Evolutionary conservation across 2,329 filamentous ascomycete species (phyloP), one percentile per base, ranked within the genome.

Genomic region (Phoma sp.): DNA sequence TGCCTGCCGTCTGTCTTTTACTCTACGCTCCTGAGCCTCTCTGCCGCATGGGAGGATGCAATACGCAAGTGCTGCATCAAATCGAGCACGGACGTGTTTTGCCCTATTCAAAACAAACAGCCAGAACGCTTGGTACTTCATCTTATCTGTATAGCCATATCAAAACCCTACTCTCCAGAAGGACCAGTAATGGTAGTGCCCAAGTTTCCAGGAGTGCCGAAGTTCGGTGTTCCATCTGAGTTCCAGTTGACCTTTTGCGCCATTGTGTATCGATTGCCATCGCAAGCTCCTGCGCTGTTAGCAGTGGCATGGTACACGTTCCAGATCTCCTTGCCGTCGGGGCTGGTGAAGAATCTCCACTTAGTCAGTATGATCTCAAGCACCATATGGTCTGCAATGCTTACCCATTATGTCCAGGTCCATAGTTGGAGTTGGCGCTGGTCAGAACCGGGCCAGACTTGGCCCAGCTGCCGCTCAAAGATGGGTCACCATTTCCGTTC

Each of bases 221-320:
- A 84, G 62, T 82, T 78, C 2, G 81, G 83, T 1, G 76, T 77
- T 0, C 82, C 82, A 55, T 85, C 77, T 0, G 75, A 69, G 37
- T 83, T 81, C 59, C 77, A 80, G 18, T 78, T 79, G 21, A 86
- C 64, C 20, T 77, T 76, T 65, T 84, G 78, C 0, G 80, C 80
- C 72, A 81, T 81, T 1, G 83, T 82, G 56, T 84, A 85, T 32
- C 84, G 69, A 4, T 76, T 81, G 1, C 80, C 76, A 53, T 84
- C 82, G 49, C 84, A 86, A 1, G 79, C 76, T 1, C 83, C 83
- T 0, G 68, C 71, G 10, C 74, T 71, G 53, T 77, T 80, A 1
- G 75, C 71, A 0, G 82, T 84, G 0, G 83, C 83, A 58, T 86
- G 83, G 66, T 83, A 86, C 0, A 82, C 79, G 45, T 82, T 83